Percentiles rank a stretch among this genome's conserved stretches.
Evolutionary conservation across 805 yeast genomes (phyloP).

Genomic region (Hanseniaspora vineae): DNA sequence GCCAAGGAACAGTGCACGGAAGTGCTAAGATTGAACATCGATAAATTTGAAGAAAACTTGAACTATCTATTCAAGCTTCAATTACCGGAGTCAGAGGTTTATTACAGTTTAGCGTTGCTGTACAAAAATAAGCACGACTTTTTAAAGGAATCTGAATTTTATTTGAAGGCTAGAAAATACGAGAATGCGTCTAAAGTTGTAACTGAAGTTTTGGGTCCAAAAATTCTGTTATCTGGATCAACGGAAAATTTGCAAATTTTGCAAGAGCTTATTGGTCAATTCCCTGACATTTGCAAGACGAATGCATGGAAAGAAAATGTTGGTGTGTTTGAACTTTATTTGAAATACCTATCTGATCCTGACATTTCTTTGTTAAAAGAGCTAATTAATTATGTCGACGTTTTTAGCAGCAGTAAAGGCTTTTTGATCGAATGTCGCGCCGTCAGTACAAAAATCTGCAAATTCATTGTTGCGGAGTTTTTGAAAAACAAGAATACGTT

Average conservation of each 20-base stretch:
- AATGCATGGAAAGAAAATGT: conserved; percentile 46
- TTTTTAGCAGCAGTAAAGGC: conserved; percentile 25
- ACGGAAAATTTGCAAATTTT: conserved; percentile 31
- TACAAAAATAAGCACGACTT: conserved; percentile 30
- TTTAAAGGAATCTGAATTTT: conserved; percentile 46
- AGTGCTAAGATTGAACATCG: conserved; percentile 17
- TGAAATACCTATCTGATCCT: conserved; percentile 22
- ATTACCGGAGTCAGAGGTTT: conserved; percentile 36
- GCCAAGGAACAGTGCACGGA: conserved; percentile 30
- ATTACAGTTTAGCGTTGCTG: conserved; percentile 45
- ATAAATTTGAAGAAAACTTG: conserved; percentile 7
- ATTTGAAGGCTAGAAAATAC: conserved; percentile 47
- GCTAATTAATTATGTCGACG: conserved; percentile 34
- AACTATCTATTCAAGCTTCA: conserved; percentile 27
- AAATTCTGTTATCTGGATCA: conserved; percentile 28
- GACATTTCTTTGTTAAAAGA: conserved; percentile 13
- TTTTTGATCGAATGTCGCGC: conserved; percentile 25
- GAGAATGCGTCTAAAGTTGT: conserved; percentile 52
- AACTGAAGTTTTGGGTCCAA: conserved; percentile 56
- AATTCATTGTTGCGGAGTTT: conserved; percentile 24
- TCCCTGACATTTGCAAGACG: conserved; percentile 29
- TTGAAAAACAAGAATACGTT: conserved; percentile 2
- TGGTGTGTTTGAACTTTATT: conserved; percentile 41
- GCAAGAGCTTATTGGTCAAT: conserved; percentile 26
- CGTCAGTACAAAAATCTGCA: conserved; percentile 42